These are phyloP conservation scores for Mucor sp. DNA, from an alignment of 371 early-diverging fungal genomes.

Conservation along the genomic window DNA sequence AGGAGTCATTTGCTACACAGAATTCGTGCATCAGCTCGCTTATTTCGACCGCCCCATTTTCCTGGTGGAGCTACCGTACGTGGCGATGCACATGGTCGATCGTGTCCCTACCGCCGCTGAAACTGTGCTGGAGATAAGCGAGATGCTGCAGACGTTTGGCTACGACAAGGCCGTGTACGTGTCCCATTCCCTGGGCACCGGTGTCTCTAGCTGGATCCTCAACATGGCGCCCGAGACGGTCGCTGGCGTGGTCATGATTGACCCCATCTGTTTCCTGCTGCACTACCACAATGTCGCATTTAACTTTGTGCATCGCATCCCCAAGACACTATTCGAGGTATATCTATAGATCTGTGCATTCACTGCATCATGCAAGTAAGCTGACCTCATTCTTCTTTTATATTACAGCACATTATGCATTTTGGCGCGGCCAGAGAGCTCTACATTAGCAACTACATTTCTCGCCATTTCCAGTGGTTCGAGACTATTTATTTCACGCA, in stretches of 20 bases:
- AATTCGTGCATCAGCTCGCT: slow-evolving; percentile 50
- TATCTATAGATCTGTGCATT: slow-evolving; percentile 3
- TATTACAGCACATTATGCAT: slow-evolving; percentile 48
- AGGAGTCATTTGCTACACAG: slow-evolving; percentile 59
- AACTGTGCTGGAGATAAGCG: slow-evolving; percentile 53
- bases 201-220: slow-evolving; percentile 47
- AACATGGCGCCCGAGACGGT: slow-evolving; percentile 47
- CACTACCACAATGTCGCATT: slow-evolving; percentile 65
- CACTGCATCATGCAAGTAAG: background rate
- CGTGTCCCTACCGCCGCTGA: slow-evolving; percentile 58
- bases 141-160: slow-evolving; percentile 52
- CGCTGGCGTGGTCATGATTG: slow-evolving; percentile 59
- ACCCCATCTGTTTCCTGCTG: slow-evolving; percentile 71
- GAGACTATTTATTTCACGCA: slow-evolving; percentile 51
- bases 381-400: background rate
- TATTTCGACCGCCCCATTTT: slow-evolving; percentile 57
- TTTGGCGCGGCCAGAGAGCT: slow-evolving; percentile 67
- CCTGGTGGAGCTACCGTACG: slow-evolving; percentile 70
- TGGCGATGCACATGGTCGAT: slow-evolving; percentile 64
- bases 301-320: slow-evolving; percentile 68
- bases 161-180: slow-evolving; percentile 60
- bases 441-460: slow-evolving; percentile 64
- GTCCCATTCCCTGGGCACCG: slow-evolving; percentile 73
- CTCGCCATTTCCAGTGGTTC: slow-evolving; percentile 67
- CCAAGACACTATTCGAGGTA: slow-evolving; percentile 55